Base-by-base conservation (phyloP, 805 yeast species). In the Teunomyces pallodes region DNA sequence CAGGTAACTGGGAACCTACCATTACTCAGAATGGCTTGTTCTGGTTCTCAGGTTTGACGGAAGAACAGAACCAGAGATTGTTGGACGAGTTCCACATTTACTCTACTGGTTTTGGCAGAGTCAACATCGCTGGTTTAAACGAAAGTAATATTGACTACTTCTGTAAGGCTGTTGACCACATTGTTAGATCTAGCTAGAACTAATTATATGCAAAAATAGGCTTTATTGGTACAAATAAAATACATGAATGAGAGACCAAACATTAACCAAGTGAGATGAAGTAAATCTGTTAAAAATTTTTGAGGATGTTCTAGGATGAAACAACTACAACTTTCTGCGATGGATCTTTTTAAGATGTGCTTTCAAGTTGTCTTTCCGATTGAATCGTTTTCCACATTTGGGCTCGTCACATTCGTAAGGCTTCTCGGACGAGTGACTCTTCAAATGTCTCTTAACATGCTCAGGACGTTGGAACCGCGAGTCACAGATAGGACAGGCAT, bases 391-490 rank as follows among this genome's bases (percentile, higher is more conserved):
- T 20, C 78, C 78, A 60, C 85, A 81, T 35, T 72, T 67, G 3
- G 69, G 69, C 54, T 75, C 75, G 44, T 78, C 76, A 59, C 85
- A 81, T 49, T 69, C 74, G 54, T 71, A 81, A 6, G 85, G 85
- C 56, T 80, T 80, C 53, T 80, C 84, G 9, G 77, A 67, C 4
- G 82, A 75, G 61, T 81, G 85, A 38, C 80, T 72, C 58, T 81
- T 74, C 77, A 81, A 71, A 57, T 81, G 83, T 52, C 88, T 62
- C 60, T 81, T 84, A 27, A 84, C 90, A 62, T 84, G 90, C 57
- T 84, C 90, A 2, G 90, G 86, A 53, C 87, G 65, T 60, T 83
- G 88, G 70, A 83, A 83, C 44, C 77, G 65, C 35, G 82, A 74
- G 42, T 77, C 80, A 59, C 89, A 83, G 36, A 82, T 61, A 1